A percentile compares a stretch with the other conserved stretches of the same genome.
phyloP scores from a whole-genome alignment of 2,329 filamentous ascomycete genomes.

The Sporothrix pallida region DNA sequence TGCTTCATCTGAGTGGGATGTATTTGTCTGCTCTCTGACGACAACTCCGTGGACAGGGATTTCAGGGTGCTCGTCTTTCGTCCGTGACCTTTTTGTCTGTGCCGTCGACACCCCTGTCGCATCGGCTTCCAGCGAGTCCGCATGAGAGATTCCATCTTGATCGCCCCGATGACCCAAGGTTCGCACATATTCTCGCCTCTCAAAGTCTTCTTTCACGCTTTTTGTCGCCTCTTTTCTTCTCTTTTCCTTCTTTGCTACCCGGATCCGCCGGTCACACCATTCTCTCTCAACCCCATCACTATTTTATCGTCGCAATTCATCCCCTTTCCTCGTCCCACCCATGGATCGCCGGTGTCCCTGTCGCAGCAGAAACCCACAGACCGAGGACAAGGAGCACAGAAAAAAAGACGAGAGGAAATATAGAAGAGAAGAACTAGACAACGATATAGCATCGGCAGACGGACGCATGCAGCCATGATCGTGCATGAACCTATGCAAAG shows the following conservation, averaged over 20 bases:
- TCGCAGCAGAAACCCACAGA: constrained; percentile 21
- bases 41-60: neutral
- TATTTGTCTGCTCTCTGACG: neutral
- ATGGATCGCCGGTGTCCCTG: constrained; percentile 13
- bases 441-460: neutral
- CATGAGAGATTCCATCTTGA: constrained; percentile 28
- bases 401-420: neutral
- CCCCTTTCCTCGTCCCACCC: neutral
- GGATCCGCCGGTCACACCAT: constrained; percentile 5
- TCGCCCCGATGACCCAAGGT: constrained; percentile 25
- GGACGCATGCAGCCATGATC: neutral
- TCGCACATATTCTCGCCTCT: neutral
- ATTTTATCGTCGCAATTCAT: neutral
- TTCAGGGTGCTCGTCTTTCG: neutral
- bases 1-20: neutral
- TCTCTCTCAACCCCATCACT: neutral
- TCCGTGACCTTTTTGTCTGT: neutral
- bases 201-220: neutral
- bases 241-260: neutral
- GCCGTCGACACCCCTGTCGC: neutral
- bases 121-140: constrained; percentile 22
- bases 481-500: neutral
- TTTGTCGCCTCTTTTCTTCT: neutral
- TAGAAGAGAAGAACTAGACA: no score
- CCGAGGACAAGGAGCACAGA: neutral